Percentiles rank a stretch among this genome's conserved stretches.
phyloP scores from a whole-genome alignment of 2,329 filamentous ascomycete genomes.

The Plenodomus tracheiphilus region DNA sequence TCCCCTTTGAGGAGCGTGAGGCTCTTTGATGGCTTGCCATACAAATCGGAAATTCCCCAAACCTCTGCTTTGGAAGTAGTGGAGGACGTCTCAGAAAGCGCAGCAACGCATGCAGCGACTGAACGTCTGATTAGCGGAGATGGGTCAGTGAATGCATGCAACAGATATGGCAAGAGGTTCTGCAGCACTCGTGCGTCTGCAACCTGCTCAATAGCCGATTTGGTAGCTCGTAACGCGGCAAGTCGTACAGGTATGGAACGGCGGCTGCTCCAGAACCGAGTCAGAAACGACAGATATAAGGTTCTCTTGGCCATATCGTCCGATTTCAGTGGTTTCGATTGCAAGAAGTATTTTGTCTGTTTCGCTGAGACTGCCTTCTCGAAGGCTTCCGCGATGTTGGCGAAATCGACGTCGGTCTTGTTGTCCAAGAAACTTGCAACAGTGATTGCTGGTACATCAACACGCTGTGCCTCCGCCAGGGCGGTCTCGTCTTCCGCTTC shows the following conservation, averaged over 20 bases:
- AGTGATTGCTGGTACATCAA: not conserved
- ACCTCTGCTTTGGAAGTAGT: constrained; percentile 13
- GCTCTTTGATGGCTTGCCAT: constrained; percentile 57
- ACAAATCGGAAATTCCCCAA: constrained; percentile 53
- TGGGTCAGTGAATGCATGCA: constrained; percentile 74
- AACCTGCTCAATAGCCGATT: constrained; percentile 22
- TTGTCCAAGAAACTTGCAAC: constrained; percentile 26
- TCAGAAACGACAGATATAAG: constrained; percentile 75
- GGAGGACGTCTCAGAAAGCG: constrained; percentile 22
- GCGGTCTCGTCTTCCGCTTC: constrained; percentile 52
- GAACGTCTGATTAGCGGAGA: constrained; percentile 76
- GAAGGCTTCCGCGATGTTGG: constrained; percentile 34
- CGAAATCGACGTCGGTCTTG: constrained; percentile 26
- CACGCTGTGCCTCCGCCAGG: not conserved
- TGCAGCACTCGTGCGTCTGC: constrained; percentile 68
- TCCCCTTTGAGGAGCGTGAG: constrained; percentile 66
- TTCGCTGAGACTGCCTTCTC: constrained; percentile 19
- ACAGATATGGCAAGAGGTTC: constrained; percentile 76
- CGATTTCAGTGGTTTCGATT: constrained; percentile 59
- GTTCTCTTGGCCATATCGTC: constrained; percentile 61
- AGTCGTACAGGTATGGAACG: constrained; percentile 70
- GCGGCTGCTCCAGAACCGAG: constrained; percentile 72
- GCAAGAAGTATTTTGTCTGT: constrained; percentile 50
- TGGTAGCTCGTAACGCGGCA: constrained; percentile 66
- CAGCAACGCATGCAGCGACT: constrained; percentile 65